A percentile compares a stretch with the other conserved stretches of the same genome.
Conservation (phyloP, 2,329 filamentous ascomycete species). For the Bipolaris sorokiniana region DNA sequence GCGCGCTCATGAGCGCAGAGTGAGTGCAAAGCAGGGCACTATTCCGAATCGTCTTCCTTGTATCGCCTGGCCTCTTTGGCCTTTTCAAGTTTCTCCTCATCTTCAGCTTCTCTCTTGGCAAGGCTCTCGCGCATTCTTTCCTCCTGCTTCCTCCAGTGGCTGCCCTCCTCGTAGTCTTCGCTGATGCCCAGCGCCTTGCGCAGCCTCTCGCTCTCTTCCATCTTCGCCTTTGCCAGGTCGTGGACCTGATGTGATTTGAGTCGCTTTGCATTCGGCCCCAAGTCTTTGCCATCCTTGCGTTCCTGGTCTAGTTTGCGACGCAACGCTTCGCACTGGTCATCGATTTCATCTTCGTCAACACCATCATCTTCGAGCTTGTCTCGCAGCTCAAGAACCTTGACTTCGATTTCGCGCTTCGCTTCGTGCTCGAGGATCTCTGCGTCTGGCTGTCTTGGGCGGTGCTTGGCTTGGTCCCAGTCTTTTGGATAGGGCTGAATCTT, state of each 20-base stretch:
- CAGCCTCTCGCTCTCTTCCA: slow-evolving; percentile 89
- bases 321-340: slow-evolving; percentile 71
- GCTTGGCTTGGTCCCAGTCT: slow-evolving; percentile 71
- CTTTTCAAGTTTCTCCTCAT: slow-evolving; percentile 35
- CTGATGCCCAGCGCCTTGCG: slow-evolving; percentile 85
- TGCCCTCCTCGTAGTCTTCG: slow-evolving; percentile 82
- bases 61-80: slow-evolving; percentile 35
- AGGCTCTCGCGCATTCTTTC: slow-evolving; percentile 63
- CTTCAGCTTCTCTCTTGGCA: slow-evolving; percentile 49
- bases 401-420: slow-evolving; percentile 85
- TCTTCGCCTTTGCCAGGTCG: slow-evolving; percentile 94
- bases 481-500: slow-evolving; percentile 77
- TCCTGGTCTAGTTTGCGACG: slow-evolving; percentile 65
- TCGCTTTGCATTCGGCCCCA: slow-evolving; percentile 55
- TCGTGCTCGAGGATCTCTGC: slow-evolving; percentile 94
- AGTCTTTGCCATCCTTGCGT: slow-evolving; percentile 47
- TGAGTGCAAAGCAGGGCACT: slow-evolving; percentile 5
- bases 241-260: slow-evolving; percentile 95
- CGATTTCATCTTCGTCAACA: slow-evolving; percentile 89
- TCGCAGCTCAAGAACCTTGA: slow-evolving; percentile 88
- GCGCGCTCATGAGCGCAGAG: not conserved
- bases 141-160: slow-evolving; percentile 84
- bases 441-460: slow-evolving; percentile 84
- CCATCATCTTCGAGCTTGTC: slow-evolving; percentile 93
- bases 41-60: slow-evolving; percentile 39